Evolutionary conservation across 2,329 filamentous ascomycete genomes (phyloP).

Genomic region (Stachybotrys echinatus): DNA sequence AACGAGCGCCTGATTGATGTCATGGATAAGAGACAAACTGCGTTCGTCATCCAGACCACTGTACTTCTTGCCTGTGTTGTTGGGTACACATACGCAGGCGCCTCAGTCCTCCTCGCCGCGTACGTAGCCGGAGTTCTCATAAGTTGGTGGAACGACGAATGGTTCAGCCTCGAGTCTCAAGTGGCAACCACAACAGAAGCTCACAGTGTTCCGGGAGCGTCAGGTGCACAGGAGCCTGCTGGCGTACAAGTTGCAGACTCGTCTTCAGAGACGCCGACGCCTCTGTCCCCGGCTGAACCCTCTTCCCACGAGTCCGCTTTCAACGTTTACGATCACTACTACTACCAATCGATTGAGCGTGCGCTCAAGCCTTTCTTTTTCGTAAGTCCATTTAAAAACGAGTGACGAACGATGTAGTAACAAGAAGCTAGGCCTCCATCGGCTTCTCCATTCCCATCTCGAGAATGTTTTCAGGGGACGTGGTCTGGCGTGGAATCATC

Average conservation of each 20-base stretch:
- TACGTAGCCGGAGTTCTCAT: slow-evolving; percentile 56
- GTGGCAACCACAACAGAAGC: too few species aligned
- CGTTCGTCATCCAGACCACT: slow-evolving; percentile 40
- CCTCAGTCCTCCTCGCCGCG: slow-evolving; percentile 57
- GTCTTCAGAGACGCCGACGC: too few species aligned
- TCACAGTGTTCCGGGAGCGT: too few species aligned
- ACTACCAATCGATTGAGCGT: slow-evolving; percentile 30
- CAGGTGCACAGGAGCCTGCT: too few species aligned
- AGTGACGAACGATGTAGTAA: not conserved
- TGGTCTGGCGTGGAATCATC: slow-evolving; percentile 69
- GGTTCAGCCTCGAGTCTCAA: not conserved
- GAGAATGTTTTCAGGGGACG: slow-evolving; percentile 56
- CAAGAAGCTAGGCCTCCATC: slow-evolving; percentile 45
- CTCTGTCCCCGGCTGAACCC: too few species aligned
- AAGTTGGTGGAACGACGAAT: slow-evolving; percentile 52
- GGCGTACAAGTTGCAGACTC: too few species aligned
- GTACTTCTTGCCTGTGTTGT: slow-evolving; percentile 45
- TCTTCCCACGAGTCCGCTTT: too few species aligned
- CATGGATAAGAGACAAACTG: slow-evolving; percentile 17
- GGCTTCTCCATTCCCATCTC: slow-evolving; percentile 75
- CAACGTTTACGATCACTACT: slow-evolving; percentile 16
- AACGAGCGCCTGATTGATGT: too few species aligned
- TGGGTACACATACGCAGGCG: slow-evolving; percentile 53
- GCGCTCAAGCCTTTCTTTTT: slow-evolving; percentile 71
- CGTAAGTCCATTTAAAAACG: slow-evolving; percentile 30